These are phyloP conservation scores for Hemileccinum impolitum DNA, from an alignment of 768 basidiomycete species.

Conservation along the genomic window DNA sequence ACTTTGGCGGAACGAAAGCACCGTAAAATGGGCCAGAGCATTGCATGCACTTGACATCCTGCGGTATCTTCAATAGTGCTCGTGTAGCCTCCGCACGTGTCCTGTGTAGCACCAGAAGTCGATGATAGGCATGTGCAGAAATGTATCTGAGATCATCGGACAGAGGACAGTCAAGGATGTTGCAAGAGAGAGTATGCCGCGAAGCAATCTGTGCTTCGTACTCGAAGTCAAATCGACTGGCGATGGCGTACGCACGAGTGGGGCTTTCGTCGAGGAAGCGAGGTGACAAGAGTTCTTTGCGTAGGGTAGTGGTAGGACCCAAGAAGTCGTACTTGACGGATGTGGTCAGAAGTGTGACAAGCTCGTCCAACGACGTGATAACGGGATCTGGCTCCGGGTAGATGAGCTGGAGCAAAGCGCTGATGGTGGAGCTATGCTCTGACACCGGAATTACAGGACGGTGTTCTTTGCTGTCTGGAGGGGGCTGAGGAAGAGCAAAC, in stretches of 20 bases:
- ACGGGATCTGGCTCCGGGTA: conserved; percentile 60
- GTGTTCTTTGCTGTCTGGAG: conserved; percentile 20
- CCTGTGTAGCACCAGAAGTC: conserved; percentile 58
- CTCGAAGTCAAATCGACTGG: conserved; percentile 60
- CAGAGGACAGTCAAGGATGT: conserved; percentile 54
- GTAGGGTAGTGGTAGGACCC: conserved; percentile 45
- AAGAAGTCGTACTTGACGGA: conserved; percentile 65
- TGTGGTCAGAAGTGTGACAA: conserved; percentile 47
- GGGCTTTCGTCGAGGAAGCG: conserved; percentile 47
- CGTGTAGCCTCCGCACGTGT: conserved; percentile 48
- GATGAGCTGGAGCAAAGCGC: conserved; percentile 53
- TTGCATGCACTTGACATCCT: conserved; percentile 61
- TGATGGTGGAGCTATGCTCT: conserved; percentile 45
- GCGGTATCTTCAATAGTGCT: conserved; percentile 43
- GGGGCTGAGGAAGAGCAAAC: conserved; percentile 61
- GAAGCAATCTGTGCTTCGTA: conserved; percentile 64
- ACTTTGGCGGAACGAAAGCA: conserved; percentile 52
- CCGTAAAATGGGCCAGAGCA: conserved; percentile 54
- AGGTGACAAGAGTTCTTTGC: conserved; percentile 48
- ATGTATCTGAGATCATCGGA: conserved; percentile 64
- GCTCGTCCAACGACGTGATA: conserved; percentile 50
- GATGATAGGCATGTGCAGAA: conserved; percentile 65
- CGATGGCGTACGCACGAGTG: conserved; percentile 66
- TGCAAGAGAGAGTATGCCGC: conserved; percentile 48
- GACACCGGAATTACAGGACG: conserved; percentile 53